A percentile compares a stretch with the other conserved stretches of the same genome.
Conservation (phyloP, 2,329 filamentous ascomycete genomes). For the Aschersonia sp. region DNA sequence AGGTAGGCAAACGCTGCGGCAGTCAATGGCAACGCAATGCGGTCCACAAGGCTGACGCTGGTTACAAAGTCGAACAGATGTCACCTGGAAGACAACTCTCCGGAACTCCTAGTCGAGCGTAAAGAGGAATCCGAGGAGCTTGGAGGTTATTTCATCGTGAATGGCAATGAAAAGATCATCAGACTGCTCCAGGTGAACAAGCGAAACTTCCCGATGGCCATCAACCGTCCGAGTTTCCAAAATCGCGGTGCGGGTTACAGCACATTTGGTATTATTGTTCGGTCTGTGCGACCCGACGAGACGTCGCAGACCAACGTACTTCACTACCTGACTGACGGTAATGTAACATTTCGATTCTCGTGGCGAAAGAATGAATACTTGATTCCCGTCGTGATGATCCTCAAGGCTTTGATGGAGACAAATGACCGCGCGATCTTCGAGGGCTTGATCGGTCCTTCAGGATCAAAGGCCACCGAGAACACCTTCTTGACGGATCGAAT, state of each 20-base stretch:
- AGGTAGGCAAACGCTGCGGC: slow-evolving; percentile 34
- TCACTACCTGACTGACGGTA: slow-evolving; percentile 90
- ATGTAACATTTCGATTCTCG: slow-evolving; percentile 92
- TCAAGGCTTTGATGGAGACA: slow-evolving; percentile 89
- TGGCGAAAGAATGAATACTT: slow-evolving; percentile 97
- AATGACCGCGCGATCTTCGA: slow-evolving; percentile 96
- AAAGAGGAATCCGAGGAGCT: slow-evolving; percentile 96
- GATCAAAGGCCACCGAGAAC: slow-evolving; percentile 65
- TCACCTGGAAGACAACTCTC: slow-evolving; percentile 75
- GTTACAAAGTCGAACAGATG: slow-evolving; percentile 65
- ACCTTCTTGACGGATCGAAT: slow-evolving; percentile 93
- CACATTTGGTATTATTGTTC: slow-evolving; percentile 76
- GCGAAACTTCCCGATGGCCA: slow-evolving; percentile 91
- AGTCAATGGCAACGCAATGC: not conserved
- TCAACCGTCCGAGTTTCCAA: slow-evolving; percentile 77
- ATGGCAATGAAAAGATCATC: slow-evolving; percentile 93
- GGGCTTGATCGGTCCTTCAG: slow-evolving; percentile 66
- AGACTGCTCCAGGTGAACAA: slow-evolving; percentile 81
- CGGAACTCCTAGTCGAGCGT: slow-evolving; percentile 64
- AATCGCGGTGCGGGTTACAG: slow-evolving; percentile 82
- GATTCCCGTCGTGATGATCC: slow-evolving; percentile 89
- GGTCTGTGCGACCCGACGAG: slow-evolving; percentile 90
- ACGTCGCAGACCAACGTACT: slow-evolving; percentile 95
- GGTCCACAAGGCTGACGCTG: not conserved
- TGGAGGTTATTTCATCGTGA: slow-evolving; percentile 93